Conservation (phyloP, 2,329 filamentous ascomycete genomes). For the Lizonia empirigonia region DNA sequence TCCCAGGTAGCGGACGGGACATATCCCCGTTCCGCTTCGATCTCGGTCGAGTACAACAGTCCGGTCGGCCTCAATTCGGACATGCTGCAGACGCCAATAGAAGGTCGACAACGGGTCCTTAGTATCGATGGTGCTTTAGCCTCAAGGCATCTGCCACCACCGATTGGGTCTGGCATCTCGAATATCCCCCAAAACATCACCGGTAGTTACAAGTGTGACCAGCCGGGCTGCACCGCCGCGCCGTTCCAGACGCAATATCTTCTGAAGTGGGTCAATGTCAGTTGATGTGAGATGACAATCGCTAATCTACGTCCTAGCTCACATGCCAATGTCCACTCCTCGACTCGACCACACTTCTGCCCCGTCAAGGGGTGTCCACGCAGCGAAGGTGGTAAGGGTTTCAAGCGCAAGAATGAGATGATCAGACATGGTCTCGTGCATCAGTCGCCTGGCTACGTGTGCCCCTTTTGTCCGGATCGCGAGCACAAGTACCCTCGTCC, state of each 20-base stretch:
- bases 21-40: constrained; percentile 42
- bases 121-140: constrained; percentile 40
- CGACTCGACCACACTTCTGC: constrained; percentile 68
- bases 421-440: constrained; percentile 86
- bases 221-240: constrained; percentile 69
- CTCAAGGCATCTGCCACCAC: constrained; percentile 41
- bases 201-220: constrained; percentile 58
- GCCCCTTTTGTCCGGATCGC: constrained; percentile 91
- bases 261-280: constrained; percentile 63
- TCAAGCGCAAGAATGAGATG: constrained; percentile 74
- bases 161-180: constrained; percentile 37
- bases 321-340: constrained; percentile 72
- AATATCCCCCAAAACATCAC: constrained; percentile 36
- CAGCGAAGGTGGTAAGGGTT: constrained; percentile 67
- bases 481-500: constrained; percentile 95
- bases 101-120: constrained; percentile 34
- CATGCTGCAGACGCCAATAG: constrained; percentile 36
- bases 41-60: constrained; percentile 42
- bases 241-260: constrained; percentile 80
- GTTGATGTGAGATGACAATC: neutral
- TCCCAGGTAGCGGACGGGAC: constrained; percentile 46
- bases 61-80: constrained; percentile 45
- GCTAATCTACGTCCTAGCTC: constrained; percentile 55
- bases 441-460: constrained; percentile 91
- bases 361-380: constrained; percentile 63